Conservation (phyloP, 495 filamentous ascomycete species). For the Xylaria sp. region DNA sequence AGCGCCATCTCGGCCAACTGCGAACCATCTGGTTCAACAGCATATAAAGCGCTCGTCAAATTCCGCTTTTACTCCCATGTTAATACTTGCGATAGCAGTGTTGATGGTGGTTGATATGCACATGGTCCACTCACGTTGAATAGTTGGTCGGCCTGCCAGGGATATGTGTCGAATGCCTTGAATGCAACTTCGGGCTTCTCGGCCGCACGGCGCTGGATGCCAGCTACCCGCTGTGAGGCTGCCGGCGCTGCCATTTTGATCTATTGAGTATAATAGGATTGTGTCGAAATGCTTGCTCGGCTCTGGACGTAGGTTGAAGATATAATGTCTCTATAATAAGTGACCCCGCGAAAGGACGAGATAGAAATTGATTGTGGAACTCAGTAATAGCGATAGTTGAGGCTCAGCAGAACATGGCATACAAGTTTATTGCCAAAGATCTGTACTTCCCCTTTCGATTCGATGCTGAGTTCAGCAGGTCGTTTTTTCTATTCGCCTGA, state of each 20-base stretch:
- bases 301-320: background rate
- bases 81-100: background rate
- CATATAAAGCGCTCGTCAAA: conserved; percentile 17
- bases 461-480: background rate
- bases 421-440: background rate
- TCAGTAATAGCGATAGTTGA: background rate
- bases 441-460: background rate
- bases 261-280: background rate
- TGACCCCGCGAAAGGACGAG: background rate
- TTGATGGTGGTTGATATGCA: background rate
- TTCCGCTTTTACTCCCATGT: conserved; percentile 18
- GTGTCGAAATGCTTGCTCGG: background rate
- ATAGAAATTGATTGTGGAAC: background rate
- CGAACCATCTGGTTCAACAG: conserved; percentile 28
- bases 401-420: background rate
- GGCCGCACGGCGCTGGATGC: conserved; percentile 37
- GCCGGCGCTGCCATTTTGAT: conserved; percentile 34
- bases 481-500: background rate
- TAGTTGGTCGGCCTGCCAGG: conserved; percentile 39
- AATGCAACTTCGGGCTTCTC: conserved; percentile 37
- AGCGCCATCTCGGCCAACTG: conserved; percentile 43
- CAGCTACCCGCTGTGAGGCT: conserved; percentile 27
- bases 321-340: background rate
- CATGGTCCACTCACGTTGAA: conserved; percentile 44
- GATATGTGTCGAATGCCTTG: conserved; percentile 42